Conservation (phyloP, 2,329 filamentous ascomycete genomes). For the Bretziella fagacearum region DNA sequence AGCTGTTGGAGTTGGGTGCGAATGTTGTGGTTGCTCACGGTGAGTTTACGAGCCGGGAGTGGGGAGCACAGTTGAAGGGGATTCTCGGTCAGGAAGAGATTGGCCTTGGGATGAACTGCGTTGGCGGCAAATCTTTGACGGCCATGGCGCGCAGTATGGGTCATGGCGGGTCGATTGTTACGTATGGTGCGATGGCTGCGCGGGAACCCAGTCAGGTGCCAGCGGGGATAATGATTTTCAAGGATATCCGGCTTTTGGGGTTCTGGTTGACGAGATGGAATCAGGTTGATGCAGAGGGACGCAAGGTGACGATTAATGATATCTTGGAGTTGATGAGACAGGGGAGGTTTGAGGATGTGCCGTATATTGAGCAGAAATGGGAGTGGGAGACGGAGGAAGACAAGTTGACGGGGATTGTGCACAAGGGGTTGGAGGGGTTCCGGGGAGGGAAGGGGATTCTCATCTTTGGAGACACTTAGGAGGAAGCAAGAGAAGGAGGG, state of each 20-base stretch:
- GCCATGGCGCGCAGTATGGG: constrained; percentile 59
- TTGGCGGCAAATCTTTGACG: constrained; percentile 72
- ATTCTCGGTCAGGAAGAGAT: constrained; percentile 60
- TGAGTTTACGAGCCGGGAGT: constrained; percentile 39
- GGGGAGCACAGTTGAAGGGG: constrained; percentile 38
- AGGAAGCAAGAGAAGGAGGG: not conserved
- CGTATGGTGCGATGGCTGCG: constrained; percentile 80
- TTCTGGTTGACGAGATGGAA: constrained; percentile 95
- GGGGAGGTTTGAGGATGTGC: constrained; percentile 67
- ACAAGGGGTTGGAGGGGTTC: constrained; percentile 70
- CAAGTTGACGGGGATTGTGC: constrained; percentile 54
- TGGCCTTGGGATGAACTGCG: constrained; percentile 75
- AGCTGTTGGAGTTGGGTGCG: constrained; percentile 38
- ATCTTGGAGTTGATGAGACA: constrained; percentile 58
- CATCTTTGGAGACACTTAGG: constrained; percentile 49
- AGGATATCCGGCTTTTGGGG: constrained; percentile 71
- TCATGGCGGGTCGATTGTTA: constrained; percentile 59
- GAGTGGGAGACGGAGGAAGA: constrained; percentile 59
- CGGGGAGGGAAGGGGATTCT: constrained; percentile 81
- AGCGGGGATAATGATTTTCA: constrained; percentile 80
- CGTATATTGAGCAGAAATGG: constrained; percentile 71
- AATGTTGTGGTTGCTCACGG: constrained; percentile 39
- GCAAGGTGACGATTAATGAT: constrained; percentile 67
- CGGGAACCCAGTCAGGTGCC: constrained; percentile 70
- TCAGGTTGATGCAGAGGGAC: constrained; percentile 53